phyloP scores from a whole-genome alignment of 345 rosid species.

The Erysimum cheiranthoides region DNA sequence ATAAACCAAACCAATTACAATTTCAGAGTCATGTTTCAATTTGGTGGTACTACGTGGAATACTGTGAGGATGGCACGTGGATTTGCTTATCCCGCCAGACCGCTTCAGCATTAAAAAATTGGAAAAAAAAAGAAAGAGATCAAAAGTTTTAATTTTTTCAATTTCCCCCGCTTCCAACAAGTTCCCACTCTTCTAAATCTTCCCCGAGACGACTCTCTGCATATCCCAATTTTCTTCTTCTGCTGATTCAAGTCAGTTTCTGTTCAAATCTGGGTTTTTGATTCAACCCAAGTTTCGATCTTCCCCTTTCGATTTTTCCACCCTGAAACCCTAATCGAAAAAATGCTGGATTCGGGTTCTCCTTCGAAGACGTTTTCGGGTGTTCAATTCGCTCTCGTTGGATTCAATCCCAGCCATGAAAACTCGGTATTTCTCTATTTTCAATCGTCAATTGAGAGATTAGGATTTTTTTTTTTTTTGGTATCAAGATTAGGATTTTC shows the following conservation, averaged over 20 bases:
- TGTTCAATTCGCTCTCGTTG: constrained; percentile 70
- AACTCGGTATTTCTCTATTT: constrained; percentile 44
- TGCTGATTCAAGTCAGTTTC: not conserved
- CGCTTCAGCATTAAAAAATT: not conserved
- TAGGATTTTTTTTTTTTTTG: not conserved
- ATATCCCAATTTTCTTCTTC: too few relatives aligned
- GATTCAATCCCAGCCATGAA: constrained; percentile 58
- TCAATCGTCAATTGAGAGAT: not conserved
- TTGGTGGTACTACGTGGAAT: not conserved
- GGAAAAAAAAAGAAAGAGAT: too few relatives aligned
- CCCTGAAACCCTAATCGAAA: constrained; percentile 9
- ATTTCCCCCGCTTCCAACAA: too few relatives aligned
- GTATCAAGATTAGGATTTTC: too few relatives aligned
- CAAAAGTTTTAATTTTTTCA: too few relatives aligned
- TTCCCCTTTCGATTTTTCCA: constrained; percentile 16
- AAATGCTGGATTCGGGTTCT: constrained; percentile 48
- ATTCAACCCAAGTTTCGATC: not conserved
- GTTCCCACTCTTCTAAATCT: not conserved
- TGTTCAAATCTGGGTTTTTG: not conserved
- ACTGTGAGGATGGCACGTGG: not conserved
- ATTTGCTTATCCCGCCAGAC: constrained; percentile 14
- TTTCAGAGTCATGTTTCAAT: not conserved
- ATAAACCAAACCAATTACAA: not conserved
- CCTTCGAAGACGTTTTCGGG: constrained; percentile 61
- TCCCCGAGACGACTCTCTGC: not conserved